These are phyloP conservation scores for Acmispon strigosus DNA, from an alignment of 306 rosid species.

Conservation along the genomic window DNA sequence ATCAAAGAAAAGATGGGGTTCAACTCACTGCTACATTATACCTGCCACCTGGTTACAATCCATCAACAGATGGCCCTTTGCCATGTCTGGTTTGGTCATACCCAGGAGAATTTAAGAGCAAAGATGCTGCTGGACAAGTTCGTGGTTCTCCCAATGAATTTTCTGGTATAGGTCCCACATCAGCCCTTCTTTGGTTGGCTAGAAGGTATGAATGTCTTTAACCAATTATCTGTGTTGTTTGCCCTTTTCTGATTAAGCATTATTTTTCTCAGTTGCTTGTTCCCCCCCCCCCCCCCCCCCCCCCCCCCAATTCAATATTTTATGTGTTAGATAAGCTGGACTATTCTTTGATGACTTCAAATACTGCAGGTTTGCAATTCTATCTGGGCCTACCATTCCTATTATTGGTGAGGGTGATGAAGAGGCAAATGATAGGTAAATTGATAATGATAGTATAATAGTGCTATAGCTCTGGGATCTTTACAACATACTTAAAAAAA, in stretches of 20 bases:
- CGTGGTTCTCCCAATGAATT: constrained; percentile 99
- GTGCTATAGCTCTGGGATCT: constrained; percentile 12
- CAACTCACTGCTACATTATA: constrained; percentile 93
- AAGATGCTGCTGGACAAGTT: constrained; percentile 99
- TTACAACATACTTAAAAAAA: background rate
- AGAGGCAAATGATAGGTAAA: constrained; percentile 96
- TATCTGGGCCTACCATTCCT: constrained; percentile 96
- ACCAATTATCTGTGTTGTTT: background rate
- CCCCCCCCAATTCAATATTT: constrained; percentile 13
- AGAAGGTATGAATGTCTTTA: constrained; percentile 51
- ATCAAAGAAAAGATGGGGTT: constrained; percentile 96
- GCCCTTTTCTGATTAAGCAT: constrained; percentile 8
- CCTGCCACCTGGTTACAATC: constrained; percentile 89
- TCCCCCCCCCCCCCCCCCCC: no score
- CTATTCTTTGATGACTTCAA: constrained; percentile 28
- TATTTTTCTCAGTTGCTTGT: background rate
- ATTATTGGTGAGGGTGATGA: constrained; percentile 91
- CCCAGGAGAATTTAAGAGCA: constrained; percentile 98
- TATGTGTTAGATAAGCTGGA: constrained; percentile 17
- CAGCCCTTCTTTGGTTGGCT: constrained; percentile 97
- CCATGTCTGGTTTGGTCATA: constrained; percentile 98
- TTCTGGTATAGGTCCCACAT: constrained; percentile 93
- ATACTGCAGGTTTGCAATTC: constrained; percentile 79
- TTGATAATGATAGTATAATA: constrained; percentile 1
- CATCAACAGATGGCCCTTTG: constrained; percentile 86